Evolutionary conservation across 495 filamentous ascomycete genomes (phyloP).

Genomic region (Neurospora tetraspora): DNA sequence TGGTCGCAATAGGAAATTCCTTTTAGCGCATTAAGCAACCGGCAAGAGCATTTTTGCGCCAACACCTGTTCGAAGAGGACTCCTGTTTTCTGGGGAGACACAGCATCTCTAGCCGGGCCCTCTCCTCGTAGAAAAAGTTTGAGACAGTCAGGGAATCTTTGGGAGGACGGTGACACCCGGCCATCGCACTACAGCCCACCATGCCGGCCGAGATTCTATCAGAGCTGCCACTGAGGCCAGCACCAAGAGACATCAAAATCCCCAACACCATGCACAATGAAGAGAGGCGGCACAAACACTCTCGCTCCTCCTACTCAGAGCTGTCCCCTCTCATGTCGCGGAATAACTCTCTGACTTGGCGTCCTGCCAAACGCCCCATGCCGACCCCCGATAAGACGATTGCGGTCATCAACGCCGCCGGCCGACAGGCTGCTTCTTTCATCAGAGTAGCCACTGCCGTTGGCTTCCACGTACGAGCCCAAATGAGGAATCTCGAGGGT

Average conservation of each 20-base stretch:
- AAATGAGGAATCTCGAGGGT: slow-evolving; percentile 72
- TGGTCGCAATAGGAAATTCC: background rate
- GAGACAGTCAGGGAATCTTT: background rate
- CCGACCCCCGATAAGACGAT: slow-evolving; percentile 62
- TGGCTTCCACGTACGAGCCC: slow-evolving; percentile 81
- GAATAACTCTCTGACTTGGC: slow-evolving; percentile 38
- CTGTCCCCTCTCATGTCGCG: slow-evolving; percentile 37
- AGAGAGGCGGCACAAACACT: slow-evolving; percentile 38
- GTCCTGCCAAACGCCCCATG: slow-evolving; percentile 41
- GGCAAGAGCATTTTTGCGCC: background rate
- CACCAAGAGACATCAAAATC: slow-evolving; percentile 25
- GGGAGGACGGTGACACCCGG: background rate
- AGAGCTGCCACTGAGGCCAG: slow-evolving; percentile 33
- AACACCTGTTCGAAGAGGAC: background rate
- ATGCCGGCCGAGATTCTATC: slow-evolving; percentile 30
- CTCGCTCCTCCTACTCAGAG: slow-evolving; percentile 43
- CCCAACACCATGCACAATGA: slow-evolving; percentile 19
- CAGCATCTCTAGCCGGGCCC: background rate
- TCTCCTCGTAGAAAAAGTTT: background rate
- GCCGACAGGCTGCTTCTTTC: slow-evolving; percentile 86
- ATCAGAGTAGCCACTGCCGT: slow-evolving; percentile 87
- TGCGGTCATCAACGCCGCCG: slow-evolving; percentile 85
- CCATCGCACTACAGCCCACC: slow-evolving; percentile 3
- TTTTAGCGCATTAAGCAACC: background rate
- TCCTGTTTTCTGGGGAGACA: background rate